Base-by-base conservation (phyloP, 805 yeast genomes). In the Zygosaccharomyces kombuchaensis region DNA sequence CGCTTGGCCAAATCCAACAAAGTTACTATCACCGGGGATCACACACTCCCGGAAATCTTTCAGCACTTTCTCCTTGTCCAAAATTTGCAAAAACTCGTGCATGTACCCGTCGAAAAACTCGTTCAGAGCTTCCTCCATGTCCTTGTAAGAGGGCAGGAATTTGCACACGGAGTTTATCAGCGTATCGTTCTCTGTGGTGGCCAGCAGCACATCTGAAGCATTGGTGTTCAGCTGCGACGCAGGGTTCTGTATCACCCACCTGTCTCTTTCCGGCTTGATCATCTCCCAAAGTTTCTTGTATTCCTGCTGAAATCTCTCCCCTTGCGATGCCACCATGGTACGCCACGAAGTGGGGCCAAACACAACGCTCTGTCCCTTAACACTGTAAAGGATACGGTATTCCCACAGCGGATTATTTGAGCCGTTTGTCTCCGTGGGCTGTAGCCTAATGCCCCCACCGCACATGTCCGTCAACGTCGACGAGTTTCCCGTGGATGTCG, bases 291-390 rank as follows among this genome's bases (percentile, higher is more conserved):
- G 23, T 17, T 51, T 55, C 12, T 43, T 47, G 36, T 58, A 52
- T 41, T 58, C 60, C 3, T 46, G 40, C 25, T 51, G 48, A 29
- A 54, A 54, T 14, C 52, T 45, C 16, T 50, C 49, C 6, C 51
- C 54, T 17, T 57, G 54, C 9, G 47, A 41, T 1, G 51, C 44
- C 27, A 60, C 40, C 25, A 53, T 40, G 2, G 59, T 54, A 41
- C 58, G 51, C 54, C 60, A 52, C 4, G 66, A 56, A 0, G 68
- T 62, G 9, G 65, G 58, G 1, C 68, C 68, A 46, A 56, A 62
- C 13, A 51, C 45, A 6, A 54, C 43, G 8, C 36, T 44, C 22
- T 43, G 46, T 1, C 49, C 55, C 14, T 46, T 48, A 9, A 36
- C 27, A 6, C 39, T 42, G 16, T 34, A 36, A 3, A 46, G 31